phyloP scores from a whole-genome alignment of 352 stramenopile species.

The Globisporangium abappressorium region DNA sequence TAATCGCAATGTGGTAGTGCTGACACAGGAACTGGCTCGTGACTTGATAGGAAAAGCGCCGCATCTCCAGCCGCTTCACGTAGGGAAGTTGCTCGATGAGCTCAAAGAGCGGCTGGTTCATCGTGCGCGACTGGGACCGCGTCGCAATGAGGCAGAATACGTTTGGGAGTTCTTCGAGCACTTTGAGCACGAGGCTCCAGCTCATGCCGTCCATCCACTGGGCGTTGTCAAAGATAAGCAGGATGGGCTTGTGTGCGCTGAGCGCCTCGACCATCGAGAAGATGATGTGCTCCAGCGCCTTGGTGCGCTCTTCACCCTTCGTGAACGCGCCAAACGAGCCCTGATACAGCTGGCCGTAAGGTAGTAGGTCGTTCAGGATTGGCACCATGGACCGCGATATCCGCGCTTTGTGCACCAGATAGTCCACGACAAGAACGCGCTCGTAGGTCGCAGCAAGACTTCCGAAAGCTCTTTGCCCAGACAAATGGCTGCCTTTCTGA shows the following conservation, averaged over 20 bases:
- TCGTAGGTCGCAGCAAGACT: slow-evolving; percentile 26
- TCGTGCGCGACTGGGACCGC: slow-evolving; percentile 33
- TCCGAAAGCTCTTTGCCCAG: neutral
- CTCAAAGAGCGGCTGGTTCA: slow-evolving; percentile 37
- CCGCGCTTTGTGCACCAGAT: slow-evolving; percentile 43
- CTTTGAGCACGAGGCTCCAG: slow-evolving; percentile 54
- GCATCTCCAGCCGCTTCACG: slow-evolving; percentile 49
- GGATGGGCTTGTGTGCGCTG: slow-evolving; percentile 50
- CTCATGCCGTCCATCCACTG: slow-evolving; percentile 75
- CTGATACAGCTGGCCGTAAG: slow-evolving; percentile 34
- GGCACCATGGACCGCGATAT: slow-evolving; percentile 42
- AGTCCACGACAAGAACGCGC: slow-evolving; percentile 50
- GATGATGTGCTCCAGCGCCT: slow-evolving; percentile 50
- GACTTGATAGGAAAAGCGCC: slow-evolving; percentile 57
- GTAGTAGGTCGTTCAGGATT: slow-evolving; percentile 48
- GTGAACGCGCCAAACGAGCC: slow-evolving; percentile 23
- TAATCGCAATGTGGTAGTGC: slow-evolving; percentile 77
- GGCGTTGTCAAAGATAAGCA: slow-evolving; percentile 70
- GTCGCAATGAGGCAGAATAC: slow-evolving; percentile 55
- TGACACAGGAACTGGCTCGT: slow-evolving; percentile 76
- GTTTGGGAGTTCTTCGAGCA: slow-evolving; percentile 55
- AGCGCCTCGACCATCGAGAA: slow-evolving; percentile 55
- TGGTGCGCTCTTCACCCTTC: slow-evolving; percentile 39
- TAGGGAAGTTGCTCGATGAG: slow-evolving; percentile 34
- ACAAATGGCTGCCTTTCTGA: neutral